These are phyloP conservation scores for Hirschfeldia incana DNA, from an alignment of 345 rosid species.

Conservation along the genomic window DNA sequence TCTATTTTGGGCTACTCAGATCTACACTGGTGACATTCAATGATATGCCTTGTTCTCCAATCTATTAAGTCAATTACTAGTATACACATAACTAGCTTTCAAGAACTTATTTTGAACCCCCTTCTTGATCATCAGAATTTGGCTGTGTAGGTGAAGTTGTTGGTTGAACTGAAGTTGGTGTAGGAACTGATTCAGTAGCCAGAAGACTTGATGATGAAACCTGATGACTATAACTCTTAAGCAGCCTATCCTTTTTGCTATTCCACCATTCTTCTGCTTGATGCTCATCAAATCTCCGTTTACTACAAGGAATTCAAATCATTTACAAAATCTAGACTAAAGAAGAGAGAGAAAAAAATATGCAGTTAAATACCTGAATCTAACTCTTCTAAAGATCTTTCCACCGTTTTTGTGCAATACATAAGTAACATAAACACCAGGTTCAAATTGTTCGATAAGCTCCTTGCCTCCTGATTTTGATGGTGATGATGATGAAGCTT, in stretches of 20 bases:
- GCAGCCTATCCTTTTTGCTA: conserved; percentile 76
- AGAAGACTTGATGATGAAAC: conserved; percentile 25
- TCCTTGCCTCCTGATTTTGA: conserved; percentile 48
- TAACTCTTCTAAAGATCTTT: conserved; percentile 82
- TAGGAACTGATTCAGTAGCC: conserved; percentile 15
- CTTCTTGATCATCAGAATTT: conserved; percentile 35
- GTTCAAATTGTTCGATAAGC: conserved; percentile 81
- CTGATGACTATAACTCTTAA: conserved; percentile 56
- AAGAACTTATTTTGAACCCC: conserved; percentile 35
- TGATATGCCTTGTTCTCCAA: conserved; percentile 1
- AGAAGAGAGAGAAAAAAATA: not conserved
- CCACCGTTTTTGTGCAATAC: conserved; percentile 53
- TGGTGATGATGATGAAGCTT: conserved; percentile 20
- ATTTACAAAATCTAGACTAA: not conserved
- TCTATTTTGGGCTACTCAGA: conserved; percentile 8
- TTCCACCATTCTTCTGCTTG: conserved; percentile 95
- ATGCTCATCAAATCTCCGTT: conserved; percentile 68
- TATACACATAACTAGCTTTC: conserved; percentile 38
- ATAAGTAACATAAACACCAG: conserved; percentile 83
- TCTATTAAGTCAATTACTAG: conserved; percentile 6
- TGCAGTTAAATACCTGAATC: conserved; percentile 68
- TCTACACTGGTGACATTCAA: not conserved
- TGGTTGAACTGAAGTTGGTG: conserved; percentile 13
- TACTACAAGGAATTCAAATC: conserved; percentile 45
- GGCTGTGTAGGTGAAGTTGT: conserved; percentile 24